phyloP scores from a whole-genome alignment of 192 early-diverging fungal species.

The Chytriomyces hyalinus region DNA sequence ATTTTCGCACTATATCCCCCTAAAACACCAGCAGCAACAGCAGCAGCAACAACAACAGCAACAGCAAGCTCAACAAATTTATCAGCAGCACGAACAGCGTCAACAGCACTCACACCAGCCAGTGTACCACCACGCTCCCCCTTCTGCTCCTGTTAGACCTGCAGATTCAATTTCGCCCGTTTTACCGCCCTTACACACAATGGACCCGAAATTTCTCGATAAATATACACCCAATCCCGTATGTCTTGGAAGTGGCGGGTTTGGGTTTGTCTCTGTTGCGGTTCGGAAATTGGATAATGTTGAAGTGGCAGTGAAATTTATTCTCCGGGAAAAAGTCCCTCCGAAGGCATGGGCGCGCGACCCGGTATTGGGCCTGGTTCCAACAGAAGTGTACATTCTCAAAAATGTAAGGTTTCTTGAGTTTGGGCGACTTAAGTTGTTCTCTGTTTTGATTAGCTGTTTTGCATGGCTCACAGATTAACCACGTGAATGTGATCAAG shows the following conservation, averaged over 20 bases:
- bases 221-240: slow-evolving; percentile 31
- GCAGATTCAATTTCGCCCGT: neutral
- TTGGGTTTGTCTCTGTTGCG: slow-evolving; percentile 71
- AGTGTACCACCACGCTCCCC: slow-evolving; percentile 9
- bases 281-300: slow-evolving; percentile 51
- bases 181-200: slow-evolving; percentile 16
- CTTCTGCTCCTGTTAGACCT: neutral
- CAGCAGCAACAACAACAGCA: slow-evolving; percentile 14
- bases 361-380: slow-evolving; percentile 50
- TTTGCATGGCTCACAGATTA: slow-evolving; percentile 22
- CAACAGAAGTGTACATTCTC: slow-evolving; percentile 54
- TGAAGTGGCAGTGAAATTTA: slow-evolving; percentile 80
- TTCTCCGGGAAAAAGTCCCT: slow-evolving; percentile 54
- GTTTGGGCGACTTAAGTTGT: neutral
- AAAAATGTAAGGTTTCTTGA: slow-evolving; percentile 14
- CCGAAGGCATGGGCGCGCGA: slow-evolving; percentile 50
- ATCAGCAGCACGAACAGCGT: neutral
- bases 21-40: neutral
- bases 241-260: slow-evolving; percentile 66
- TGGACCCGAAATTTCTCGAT: slow-evolving; percentile 27
- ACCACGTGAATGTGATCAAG: slow-evolving; percentile 68
- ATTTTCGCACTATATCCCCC: neutral
- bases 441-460: slow-evolving; percentile 5
- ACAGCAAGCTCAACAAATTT: neutral
- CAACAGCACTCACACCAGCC: neutral